A percentile compares a stretch with the other conserved stretches of the same genome.
Evolutionary conservation across 371 early-diverging fungal genomes (phyloP).

Genomic region (Mucor plumbeus): DNA sequence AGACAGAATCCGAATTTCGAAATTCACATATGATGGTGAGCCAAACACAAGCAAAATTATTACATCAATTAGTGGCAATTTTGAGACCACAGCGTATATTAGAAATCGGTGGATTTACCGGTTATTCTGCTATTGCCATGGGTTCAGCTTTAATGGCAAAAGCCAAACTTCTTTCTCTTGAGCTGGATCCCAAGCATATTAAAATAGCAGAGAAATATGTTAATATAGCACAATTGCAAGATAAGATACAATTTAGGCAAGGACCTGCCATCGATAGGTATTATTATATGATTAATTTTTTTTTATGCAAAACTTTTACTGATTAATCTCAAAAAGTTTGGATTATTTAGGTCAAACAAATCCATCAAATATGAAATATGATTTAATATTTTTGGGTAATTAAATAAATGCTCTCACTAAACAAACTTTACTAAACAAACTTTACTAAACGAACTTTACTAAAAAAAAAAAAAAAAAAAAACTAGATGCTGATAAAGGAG

Average conservation of each 20-base stretch:
- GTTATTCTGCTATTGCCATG: slow-evolving; percentile 65
- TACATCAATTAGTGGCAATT: slow-evolving; percentile 44
- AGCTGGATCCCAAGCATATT: slow-evolving; percentile 46
- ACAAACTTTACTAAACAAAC: too few species aligned
- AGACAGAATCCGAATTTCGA: slow-evolving; percentile 32
- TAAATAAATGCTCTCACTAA: not conserved
- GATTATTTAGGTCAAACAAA: not conserved
- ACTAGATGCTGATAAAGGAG: slow-evolving; percentile 68
- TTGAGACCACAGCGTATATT: slow-evolving; percentile 45
- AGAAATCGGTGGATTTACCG: slow-evolving; percentile 70
- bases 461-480: not conserved
- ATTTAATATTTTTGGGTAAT: slow-evolving; percentile 63
- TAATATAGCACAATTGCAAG: slow-evolving; percentile 21
- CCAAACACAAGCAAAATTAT: slow-evolving; percentile 47
- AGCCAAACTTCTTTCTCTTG: slow-evolving; percentile 49
- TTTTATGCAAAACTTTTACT: not conserved
- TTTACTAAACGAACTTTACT: too few species aligned
- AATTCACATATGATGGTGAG: slow-evolving; percentile 54
- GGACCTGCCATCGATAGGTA: slow-evolving; percentile 45
- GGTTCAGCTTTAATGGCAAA: slow-evolving; percentile 52
- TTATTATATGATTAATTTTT: too few species aligned
- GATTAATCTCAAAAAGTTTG: not conserved
- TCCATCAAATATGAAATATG: slow-evolving; percentile 34
- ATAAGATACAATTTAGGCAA: slow-evolving; percentile 26
- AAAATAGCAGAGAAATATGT: slow-evolving; percentile 47